These are phyloP conservation scores for Conticribra weissflogii DNA, from an alignment of 108 stramenopile species.

Conservation along the genomic window DNA sequence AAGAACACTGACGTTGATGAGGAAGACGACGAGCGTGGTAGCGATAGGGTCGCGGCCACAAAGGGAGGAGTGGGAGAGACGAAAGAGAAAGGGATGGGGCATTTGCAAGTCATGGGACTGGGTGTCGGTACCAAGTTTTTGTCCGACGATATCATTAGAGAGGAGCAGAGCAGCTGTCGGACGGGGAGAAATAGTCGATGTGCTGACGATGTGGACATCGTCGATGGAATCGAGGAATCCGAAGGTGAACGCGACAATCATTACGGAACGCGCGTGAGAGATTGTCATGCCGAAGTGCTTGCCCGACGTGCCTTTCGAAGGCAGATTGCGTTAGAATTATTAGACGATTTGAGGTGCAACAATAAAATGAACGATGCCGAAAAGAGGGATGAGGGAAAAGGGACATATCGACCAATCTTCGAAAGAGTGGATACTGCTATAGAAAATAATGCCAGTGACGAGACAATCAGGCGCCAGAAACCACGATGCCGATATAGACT, in stretches of 20 bases:
- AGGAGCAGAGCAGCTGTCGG: conserved; percentile 34
- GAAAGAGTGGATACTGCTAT: conserved; percentile 9
- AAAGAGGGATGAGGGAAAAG: background rate
- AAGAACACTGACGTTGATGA: background rate
- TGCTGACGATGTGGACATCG: background rate
- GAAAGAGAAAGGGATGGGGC: too few species aligned
- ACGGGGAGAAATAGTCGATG: background rate
- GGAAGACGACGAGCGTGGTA: conserved; percentile 5
- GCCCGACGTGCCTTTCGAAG: conserved; percentile 80
- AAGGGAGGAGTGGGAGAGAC: too few species aligned
- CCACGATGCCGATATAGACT: conserved; percentile 55
- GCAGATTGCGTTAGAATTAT: conserved; percentile 66
- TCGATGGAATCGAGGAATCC: conserved; percentile 5
- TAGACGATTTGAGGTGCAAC: conserved; percentile 24
- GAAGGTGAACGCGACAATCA: too few species aligned
- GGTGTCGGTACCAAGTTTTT: conserved; percentile 90
- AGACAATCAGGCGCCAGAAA: too few species aligned
- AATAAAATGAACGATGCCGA: background rate
- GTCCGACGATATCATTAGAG: conserved; percentile 42
- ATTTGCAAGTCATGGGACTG: conserved; percentile 64
- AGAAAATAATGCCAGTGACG: background rate
- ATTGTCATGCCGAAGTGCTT: conserved; percentile 88
- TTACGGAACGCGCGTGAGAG: conserved; percentile 74
- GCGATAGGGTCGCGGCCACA: background rate
- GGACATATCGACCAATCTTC: conserved; percentile 23